Base-by-base conservation (phyloP, 805 yeast species). In the Yarrowia divulgata region DNA sequence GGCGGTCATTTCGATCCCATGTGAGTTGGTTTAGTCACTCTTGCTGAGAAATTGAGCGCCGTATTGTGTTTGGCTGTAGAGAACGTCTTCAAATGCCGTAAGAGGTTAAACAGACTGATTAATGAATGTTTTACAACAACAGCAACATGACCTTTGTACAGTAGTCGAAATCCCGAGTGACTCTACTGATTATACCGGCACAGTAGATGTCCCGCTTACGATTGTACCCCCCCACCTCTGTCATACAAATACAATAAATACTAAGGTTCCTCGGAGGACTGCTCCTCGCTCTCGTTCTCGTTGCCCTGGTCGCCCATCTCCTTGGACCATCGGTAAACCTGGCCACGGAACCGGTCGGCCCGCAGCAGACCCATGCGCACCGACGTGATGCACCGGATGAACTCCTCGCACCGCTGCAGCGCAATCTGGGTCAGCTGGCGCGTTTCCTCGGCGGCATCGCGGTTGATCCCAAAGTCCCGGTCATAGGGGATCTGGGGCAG, bases 321-420 rank as follows among this genome's bases (percentile, higher is more conserved):
- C 74, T 85, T 85, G 69, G 95, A 90, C 98, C 98, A 94, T 72
- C 86, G 85, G 71, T 83, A 84, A 57, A 95, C 84, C 72, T 87
- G 86, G 55, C 85, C 85, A 73, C 91, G 88, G 73, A 90, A 83
- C 71, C 94, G 81, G 73, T 90, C 91, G 0, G 97, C 94, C 74
- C 90, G 85, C 43, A 90, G 87, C 35, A 94, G 80, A 0, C 93
- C 96, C 74, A 84, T 84, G 73, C 98, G 84, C 45, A 95, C 84
- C 43, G 83, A 85, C n/a, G 86, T 82, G 74, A 95, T 80, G 71
- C 93, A 90, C 74, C 94, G 84, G 66, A 93, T 88, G 76, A 89
- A 94, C 78, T 95, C 98, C 75, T 91, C 93, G 70, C 88, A 86
- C 71, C 94, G 87, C 77, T 93, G 97, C 55, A 92, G 81, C 0